Evolutionary conservation across 2,329 filamentous ascomycete genomes (phyloP), one percentile per base, ranked within the genome.

Genomic region (Ceratocystis lukuohia): DNA sequence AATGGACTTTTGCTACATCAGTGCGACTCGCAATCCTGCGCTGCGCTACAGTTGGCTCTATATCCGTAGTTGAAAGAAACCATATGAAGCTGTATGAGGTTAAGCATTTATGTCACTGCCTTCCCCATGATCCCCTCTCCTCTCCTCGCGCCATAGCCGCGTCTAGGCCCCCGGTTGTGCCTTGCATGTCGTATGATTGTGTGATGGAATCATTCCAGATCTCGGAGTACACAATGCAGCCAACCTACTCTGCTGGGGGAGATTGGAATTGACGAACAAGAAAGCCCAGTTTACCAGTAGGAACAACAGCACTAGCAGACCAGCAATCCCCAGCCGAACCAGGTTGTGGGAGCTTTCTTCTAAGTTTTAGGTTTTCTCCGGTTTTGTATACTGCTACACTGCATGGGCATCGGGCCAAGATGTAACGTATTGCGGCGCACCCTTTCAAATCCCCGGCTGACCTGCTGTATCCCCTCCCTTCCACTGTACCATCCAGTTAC

Each of bases 101-200:
- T 15, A 41, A 12, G 37, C 37, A 41, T 41, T 41, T 41, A 41
- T 41, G 37, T 12, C 12, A 25, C 22, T 25, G 20, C 17, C 20
- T 53, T 53, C 5, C 48, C 6, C 22, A 53, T 25, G 12, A 25
- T 53, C 17, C 3, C 17, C 17, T 59, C 25, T 17, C n/a, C 5
- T 15, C 22, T 25, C 33, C 25, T 57, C 7, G 10, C 17, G 20
- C 20, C 25, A 20, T n/a, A 30, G 56, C 30, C n/a, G 56, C n/a
- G 28, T 59, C 56, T 59, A 37, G 56, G 30, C 56, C 56, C 56
- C 28, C 30, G 28, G 20, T 30, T 15, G 12, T 59, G 56, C 15
- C 28, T 59, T n/a, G 25, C 28, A 59, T 37, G 30, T 59, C 56
- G 56, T 59, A 59, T 59, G 28, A 59, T 59, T 59, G 30, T 59